A percentile compares a stretch with the other conserved stretches of the same genome.
Evolutionary conservation across 2,329 filamentous ascomycete genomes (phyloP).

Genomic region (Elsinoe batatas): DNA sequence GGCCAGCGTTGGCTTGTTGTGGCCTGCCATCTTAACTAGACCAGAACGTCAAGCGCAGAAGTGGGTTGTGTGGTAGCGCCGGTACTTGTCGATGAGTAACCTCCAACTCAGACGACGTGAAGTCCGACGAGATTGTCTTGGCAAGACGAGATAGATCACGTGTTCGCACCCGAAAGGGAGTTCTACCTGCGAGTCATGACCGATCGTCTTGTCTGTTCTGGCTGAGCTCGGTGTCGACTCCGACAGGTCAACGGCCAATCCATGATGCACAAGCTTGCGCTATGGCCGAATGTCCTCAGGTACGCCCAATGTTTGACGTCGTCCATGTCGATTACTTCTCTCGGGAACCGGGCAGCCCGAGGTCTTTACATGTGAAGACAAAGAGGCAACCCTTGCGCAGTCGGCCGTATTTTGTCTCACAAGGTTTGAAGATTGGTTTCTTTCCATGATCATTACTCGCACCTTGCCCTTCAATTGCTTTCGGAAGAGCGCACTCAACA

Average conservation of each 20-base stretch:
- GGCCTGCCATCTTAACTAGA: conserved; percentile 26
- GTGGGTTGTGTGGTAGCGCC: neutral
- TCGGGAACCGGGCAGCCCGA: conserved; percentile 4
- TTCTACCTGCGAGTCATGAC: neutral
- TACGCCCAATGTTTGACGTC: conserved; percentile 7
- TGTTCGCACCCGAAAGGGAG: neutral
- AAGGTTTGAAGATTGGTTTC: neutral
- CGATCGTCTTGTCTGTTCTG: too few species aligned
- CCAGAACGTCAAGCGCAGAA: too few species aligned
- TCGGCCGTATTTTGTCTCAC: neutral
- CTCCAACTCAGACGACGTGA: neutral
- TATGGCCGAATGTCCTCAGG: neutral
- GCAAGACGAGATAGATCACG: neutral
- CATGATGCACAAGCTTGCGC: neutral
- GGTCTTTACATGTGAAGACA: neutral
- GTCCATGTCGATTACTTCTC: neutral
- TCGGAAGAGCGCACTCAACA: neutral
- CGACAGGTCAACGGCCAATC: neutral
- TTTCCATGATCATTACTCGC: neutral
- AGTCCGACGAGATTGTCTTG: neutral
- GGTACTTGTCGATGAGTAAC: neutral
- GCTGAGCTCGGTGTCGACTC: neutral
- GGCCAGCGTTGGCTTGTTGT: conserved; percentile 31
- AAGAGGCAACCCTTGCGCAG: neutral
- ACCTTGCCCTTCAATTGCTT: neutral